Percentiles rank a stretch among this genome's conserved stretches.
Conservation (phyloP, 495 filamentous ascomycete species). For the Darksidea phi region DNA sequence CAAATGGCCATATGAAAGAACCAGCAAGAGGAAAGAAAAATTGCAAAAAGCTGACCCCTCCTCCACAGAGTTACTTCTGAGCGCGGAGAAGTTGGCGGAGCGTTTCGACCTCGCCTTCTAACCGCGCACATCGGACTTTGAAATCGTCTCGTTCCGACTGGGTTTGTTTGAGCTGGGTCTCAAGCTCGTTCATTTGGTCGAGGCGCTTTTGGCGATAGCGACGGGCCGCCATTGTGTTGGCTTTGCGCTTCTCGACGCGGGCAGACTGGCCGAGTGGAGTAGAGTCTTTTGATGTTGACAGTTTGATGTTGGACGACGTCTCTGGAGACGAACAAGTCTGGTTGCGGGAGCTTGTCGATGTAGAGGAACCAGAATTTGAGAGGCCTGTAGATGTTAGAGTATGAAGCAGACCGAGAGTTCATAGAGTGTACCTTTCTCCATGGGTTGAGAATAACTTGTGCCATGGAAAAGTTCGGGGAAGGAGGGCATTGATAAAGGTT, state of each 20-base stretch:
- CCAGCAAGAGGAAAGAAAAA: not conserved
- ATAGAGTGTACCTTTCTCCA: slow-evolving; percentile 7
- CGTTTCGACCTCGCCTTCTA: slow-evolving; percentile 36
- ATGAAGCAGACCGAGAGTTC: not conserved
- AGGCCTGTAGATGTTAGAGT: not conserved
- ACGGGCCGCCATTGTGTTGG: slow-evolving; percentile 43
- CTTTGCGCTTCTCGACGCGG: slow-evolving; percentile 36
- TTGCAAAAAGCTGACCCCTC: not conserved
- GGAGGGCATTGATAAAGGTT: not conserved
- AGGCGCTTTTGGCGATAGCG: slow-evolving; percentile 44
- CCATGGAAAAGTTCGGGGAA: not conserved
- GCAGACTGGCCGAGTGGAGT: slow-evolving; percentile 12
- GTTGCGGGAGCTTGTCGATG: slow-evolving; percentile 11
- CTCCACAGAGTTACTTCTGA: not conserved
- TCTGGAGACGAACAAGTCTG: slow-evolving; percentile 15
- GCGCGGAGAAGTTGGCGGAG: slow-evolving; percentile 22
- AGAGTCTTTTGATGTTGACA: slow-evolving; percentile 14
- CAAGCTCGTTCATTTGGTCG: slow-evolving; percentile 40
- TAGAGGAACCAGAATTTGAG: slow-evolving; percentile 2
- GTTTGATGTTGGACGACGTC: slow-evolving; percentile 19
- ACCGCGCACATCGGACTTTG: slow-evolving; percentile 28
- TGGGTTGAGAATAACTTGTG: slow-evolving; percentile 4
- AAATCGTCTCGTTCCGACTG: slow-evolving; percentile 30
- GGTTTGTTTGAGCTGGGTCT: slow-evolving; percentile 36
- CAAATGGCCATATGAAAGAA: not conserved